These are phyloP conservation scores for Syncephalastrum sp. DNA, from an alignment of 371 early-diverging fungal species.

Conservation along the genomic window DNA sequence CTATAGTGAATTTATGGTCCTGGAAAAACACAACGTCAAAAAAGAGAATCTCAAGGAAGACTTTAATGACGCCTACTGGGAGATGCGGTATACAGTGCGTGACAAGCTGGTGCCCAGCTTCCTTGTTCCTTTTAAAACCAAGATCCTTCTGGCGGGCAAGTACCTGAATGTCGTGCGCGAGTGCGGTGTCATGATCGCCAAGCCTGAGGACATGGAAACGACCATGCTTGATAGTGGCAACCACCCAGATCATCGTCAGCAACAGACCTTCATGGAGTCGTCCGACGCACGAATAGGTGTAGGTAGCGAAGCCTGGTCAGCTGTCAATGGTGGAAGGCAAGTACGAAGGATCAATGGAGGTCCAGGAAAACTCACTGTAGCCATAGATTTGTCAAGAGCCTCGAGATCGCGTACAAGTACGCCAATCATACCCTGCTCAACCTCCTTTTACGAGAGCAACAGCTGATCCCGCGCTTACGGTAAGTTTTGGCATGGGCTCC, in stretches of 20 bases:
- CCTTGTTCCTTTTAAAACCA: slow-evolving; percentile 67
- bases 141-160: slow-evolving; percentile 90
- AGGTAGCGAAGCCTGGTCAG: slow-evolving; percentile 50
- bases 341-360: slow-evolving; percentile 1
- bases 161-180: slow-evolving; percentile 91
- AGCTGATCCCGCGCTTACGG: slow-evolving; percentile 74
- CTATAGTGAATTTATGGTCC: slow-evolving; percentile 90
- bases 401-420: slow-evolving; percentile 75
- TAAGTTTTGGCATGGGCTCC: slow-evolving; percentile 15
- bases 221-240: slow-evolving; percentile 15
- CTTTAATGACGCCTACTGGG: slow-evolving; percentile 85
- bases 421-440: slow-evolving; percentile 75
- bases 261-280: background rate
- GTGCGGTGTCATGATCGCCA: slow-evolving; percentile 68
- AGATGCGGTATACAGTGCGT: slow-evolving; percentile 72
- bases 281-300: background rate
- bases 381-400: slow-evolving; percentile 63
- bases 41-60: slow-evolving; percentile 69
- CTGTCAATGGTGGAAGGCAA: slow-evolving; percentile 64
- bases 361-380: background rate
- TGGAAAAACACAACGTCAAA: slow-evolving; percentile 55
- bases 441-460: slow-evolving; percentile 65
- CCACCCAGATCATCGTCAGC: slow-evolving; percentile 6
- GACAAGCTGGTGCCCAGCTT: slow-evolving; percentile 70
- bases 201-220: slow-evolving; percentile 42